phyloP scores from a whole-genome alignment of 352 stramenopile species.

The Phytophthora sansomeana region DNA sequence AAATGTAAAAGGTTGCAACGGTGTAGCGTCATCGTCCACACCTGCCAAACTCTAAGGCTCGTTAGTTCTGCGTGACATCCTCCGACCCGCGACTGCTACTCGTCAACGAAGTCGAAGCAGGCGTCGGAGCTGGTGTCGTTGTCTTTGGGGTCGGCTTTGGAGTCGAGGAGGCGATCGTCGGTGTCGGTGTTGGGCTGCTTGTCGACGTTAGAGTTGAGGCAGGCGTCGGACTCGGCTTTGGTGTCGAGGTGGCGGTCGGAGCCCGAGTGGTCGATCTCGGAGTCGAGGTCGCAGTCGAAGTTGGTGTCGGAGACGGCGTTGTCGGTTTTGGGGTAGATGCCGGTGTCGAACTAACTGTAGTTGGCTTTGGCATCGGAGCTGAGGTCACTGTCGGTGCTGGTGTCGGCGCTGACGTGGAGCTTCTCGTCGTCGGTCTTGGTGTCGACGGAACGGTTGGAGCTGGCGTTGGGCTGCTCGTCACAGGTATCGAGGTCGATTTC shows the following conservation, averaged over 20 bases:
- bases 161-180: neutral
- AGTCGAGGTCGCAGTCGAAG: neutral
- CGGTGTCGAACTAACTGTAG: too few species aligned
- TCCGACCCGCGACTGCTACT: conserved; percentile 11
- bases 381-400: neutral
- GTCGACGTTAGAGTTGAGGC: neutral
- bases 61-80: conserved; percentile 26
- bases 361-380: neutral
- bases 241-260: neutral
- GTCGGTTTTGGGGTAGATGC: neutral
- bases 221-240: neutral
- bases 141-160: neutral
- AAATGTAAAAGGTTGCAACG: neutral
- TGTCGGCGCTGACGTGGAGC: neutral
- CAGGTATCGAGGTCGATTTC: too few species aligned
- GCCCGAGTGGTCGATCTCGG: neutral
- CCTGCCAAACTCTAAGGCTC: neutral
- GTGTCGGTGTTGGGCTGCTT: neutral
- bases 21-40: neutral
- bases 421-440: too few species aligned
- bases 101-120: conserved; percentile 1
- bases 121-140: neutral
- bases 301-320: conserved; percentile 5
- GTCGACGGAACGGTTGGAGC: too few species aligned
- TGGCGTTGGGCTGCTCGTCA: too few species aligned